Conservation (phyloP, 2,329 filamentous ascomycete species). For the Cercospora sojina region DNA sequence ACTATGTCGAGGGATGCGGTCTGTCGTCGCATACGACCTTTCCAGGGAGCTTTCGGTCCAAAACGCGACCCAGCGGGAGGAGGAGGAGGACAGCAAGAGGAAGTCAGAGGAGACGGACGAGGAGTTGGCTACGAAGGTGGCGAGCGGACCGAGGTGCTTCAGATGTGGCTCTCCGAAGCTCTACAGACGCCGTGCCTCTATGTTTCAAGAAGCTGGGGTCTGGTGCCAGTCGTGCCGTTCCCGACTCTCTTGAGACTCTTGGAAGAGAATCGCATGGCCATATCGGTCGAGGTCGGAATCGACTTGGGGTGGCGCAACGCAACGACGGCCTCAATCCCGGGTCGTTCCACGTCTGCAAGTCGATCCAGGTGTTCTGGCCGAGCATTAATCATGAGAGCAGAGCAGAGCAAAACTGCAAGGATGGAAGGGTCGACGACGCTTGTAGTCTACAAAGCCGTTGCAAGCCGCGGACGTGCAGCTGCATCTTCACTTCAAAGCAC, state of each 20-base stretch:
- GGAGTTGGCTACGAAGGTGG: too few species aligned
- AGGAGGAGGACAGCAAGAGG: too few species aligned
- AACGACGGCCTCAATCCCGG: too few species aligned
- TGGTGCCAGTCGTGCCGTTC: too few species aligned
- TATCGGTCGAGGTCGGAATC: too few species aligned
- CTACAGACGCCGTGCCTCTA: too few species aligned
- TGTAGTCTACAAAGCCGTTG: background rate
- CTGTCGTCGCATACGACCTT: background rate
- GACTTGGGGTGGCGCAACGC: too few species aligned
- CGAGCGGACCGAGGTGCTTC: too few species aligned
- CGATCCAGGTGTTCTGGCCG: background rate
- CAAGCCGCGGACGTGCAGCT: background rate
- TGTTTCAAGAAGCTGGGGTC: too few species aligned
- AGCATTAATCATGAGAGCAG: background rate
- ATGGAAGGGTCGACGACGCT: background rate
- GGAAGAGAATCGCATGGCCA: too few species aligned
- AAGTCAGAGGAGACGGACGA: background rate
- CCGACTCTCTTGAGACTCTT: too few species aligned
- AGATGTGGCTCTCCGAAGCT: too few species aligned
- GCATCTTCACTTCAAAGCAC: background rate
- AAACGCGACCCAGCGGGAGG: background rate
- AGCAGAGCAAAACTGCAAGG: background rate
- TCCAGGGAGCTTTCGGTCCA: background rate
- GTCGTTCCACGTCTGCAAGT: background rate
- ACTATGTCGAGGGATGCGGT: background rate